Base-by-base conservation (phyloP, 441 rosid genomes). In the Viola pubescens region DNA sequence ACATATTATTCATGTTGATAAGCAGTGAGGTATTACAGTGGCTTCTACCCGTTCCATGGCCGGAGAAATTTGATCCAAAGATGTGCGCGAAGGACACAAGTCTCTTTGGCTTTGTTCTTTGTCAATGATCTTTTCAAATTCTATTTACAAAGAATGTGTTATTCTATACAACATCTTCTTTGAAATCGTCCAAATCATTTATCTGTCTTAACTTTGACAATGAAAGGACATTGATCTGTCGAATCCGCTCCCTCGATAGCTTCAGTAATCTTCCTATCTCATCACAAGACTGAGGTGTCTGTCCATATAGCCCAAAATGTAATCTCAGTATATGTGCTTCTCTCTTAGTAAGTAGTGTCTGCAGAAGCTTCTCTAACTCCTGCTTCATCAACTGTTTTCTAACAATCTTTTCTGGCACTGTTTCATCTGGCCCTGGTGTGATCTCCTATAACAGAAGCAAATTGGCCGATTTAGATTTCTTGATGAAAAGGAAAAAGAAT, bases 231-330 rank as follows among this genome's bases (percentile, higher is more conserved):
- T 62, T 74, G 55, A 82, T 76, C 60, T 82, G 88, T 53, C 88
- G 72, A 54, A 80, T 63, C 52, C 88, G 74, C 56, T 80, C 88
- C 61, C 85, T 71, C 2, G 80, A 72, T 59, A 80, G 80, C 70
- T 73, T 78, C 72, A 76, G 19, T 7, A 66, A 56, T 70, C 52
- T 71, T 5, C 85, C 82, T 37, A 78, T 80, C 69, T 80, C 82
- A 63, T 76, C 76, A 38, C 69, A 76, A 1, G 88, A 72, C 73
- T 60, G 67, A 14, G 80, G 83, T 45, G 79, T 65, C 55, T 74
- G 68, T 54, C 85, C 88, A 11, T 73, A 70, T 37, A 78, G 69
- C 37, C 85, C 85, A 39, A 73, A 80, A 64, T 61, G 64, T 5
- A 71, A 74, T 71, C 77, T 77, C 60, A 82, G 41, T 51, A 80